Evolutionary conservation across 768 basidiomycete species (phyloP).

Genomic region (Naganishia onofrii): DNA sequence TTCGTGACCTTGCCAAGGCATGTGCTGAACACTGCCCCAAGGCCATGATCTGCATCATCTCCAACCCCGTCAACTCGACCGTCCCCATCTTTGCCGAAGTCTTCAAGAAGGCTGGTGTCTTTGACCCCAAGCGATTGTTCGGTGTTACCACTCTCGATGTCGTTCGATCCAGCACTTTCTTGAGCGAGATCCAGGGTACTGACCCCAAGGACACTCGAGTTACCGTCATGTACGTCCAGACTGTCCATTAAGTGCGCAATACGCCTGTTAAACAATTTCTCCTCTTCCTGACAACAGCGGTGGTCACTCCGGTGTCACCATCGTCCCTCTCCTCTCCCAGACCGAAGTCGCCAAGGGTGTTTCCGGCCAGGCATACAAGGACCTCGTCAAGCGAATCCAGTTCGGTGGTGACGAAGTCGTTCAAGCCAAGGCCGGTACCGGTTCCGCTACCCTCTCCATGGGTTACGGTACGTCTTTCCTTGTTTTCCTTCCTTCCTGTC

Average conservation of each 20-base stretch:
- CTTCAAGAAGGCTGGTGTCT: constrained; percentile 86
- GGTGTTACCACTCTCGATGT: constrained; percentile 99
- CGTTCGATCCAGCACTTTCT: constrained; percentile 90
- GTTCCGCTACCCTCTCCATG: constrained; percentile 74
- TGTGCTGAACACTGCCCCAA: constrained; percentile 80
- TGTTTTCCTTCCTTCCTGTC: neutral
- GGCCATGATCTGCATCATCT: constrained; percentile 94
- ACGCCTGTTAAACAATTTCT: too few species aligned
- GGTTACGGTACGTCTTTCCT: constrained; percentile 57
- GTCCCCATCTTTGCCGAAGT: constrained; percentile 94
- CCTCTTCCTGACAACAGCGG: constrained; percentile 54
- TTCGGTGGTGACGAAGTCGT: constrained; percentile 97
- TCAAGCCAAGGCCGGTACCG: constrained; percentile 88
- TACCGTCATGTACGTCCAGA: constrained; percentile 62
- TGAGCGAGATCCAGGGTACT: constrained; percentile 66
- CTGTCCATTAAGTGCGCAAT: neutral
- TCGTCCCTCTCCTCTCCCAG: constrained; percentile 93
- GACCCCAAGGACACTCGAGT: constrained; percentile 65
- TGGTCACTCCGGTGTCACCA: constrained; percentile 95
- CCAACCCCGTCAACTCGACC: constrained; percentile 88
- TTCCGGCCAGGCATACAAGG: constrained; percentile 54
- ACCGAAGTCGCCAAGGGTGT: constrained; percentile 58
- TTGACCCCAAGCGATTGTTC: constrained; percentile 82
- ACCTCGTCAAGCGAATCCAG: constrained; percentile 89
- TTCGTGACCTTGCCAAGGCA: constrained; percentile 88